Percentiles rank a stretch among this genome's conserved stretches.
Conservation (phyloP, 2,329 filamentous ascomycete species). For the Shiraia sp. region DNA sequence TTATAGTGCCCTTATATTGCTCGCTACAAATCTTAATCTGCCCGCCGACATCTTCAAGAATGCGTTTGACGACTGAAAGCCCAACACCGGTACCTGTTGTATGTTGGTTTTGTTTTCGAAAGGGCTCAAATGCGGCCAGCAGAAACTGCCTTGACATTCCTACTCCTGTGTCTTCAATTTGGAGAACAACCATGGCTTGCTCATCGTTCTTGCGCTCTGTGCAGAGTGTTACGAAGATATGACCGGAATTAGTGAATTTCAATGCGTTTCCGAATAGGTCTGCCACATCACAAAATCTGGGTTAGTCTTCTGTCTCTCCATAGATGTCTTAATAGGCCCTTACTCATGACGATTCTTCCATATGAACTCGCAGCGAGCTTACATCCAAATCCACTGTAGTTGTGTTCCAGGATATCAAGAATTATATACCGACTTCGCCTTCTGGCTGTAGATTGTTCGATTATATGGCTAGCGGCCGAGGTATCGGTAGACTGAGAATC, state of each 20-base stretch:
- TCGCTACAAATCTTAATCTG: constrained; percentile 20
- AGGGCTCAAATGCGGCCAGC: constrained; percentile 29
- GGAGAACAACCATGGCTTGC: constrained; percentile 30
- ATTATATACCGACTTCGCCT: constrained; percentile 22
- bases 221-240: constrained; percentile 25
- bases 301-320: too few relatives aligned
- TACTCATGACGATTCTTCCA: constrained; percentile 34
- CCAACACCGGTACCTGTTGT: constrained; percentile 25
- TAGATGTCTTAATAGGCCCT: too few relatives aligned
- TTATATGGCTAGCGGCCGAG: background rate
- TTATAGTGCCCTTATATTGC: constrained; percentile 6
- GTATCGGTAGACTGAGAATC: background rate
- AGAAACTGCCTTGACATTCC: constrained; percentile 34
- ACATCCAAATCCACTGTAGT: constrained; percentile 43
- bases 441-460: background rate
- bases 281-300: too few relatives aligned
- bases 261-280: constrained; percentile 37
- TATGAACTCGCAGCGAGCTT: constrained; percentile 35
- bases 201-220: background rate
- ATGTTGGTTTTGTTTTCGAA: constrained; percentile 33
- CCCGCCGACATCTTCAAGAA: constrained; percentile 22
- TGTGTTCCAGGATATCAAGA: constrained; percentile 20
- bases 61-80: constrained; percentile 23
- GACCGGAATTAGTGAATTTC: constrained; percentile 33
- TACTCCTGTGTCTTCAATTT: constrained; percentile 28